Base-by-base conservation (phyloP, 441 rosid genomes). In the Erodium texanum region DNA sequence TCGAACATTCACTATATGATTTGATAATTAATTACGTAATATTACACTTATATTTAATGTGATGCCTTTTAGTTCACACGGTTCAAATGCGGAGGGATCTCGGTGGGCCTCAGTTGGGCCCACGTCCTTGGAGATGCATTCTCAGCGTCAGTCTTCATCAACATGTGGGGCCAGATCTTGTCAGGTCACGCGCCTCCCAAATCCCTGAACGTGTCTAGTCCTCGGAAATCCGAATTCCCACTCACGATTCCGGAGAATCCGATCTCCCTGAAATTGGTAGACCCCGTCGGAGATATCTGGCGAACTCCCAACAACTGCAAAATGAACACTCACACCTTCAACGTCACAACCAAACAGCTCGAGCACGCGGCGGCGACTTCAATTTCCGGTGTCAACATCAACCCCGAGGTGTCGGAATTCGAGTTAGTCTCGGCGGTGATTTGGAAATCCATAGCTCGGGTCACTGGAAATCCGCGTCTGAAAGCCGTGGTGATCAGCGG, bases 71-170 rank as follows among this genome's bases (percentile, higher is more conserved):
- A 56, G 62, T 56, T 56, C 62, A 56, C 62, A 7, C 19, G 10
- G 56, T 45, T 41, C 50, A 23, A 0, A 23, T 41, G 24, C 29
- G 68, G 68, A 41, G 43, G 43, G 14, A 16, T 34, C 29, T 52
- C 61, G 19, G 69, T 24, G 0, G 41, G 43, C 16, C 62, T 50
- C 19, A 67, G 16, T 24, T 50, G 69, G 62, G 62, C 62, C 24
- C 62, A 56, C 24, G 62, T 56, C 62, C 62, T 56, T 16, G 62
- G 62, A 56, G 62, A 56, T 56, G 62, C 24, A 56, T 56, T n/a
- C 9, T 56, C 62, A n/a, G 62, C 62, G 1, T 56, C 62, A 6
- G 1, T 9, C 6, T 56, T 56, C 62, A 56, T 56, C 0, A 56
- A 56, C 9, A 56, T 1, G 62, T 56, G 62, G 62, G 62, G 62